phyloP scores from a whole-genome alignment of 176 grass and related monocot genomes.

The Elaeis guineensis region DNA sequence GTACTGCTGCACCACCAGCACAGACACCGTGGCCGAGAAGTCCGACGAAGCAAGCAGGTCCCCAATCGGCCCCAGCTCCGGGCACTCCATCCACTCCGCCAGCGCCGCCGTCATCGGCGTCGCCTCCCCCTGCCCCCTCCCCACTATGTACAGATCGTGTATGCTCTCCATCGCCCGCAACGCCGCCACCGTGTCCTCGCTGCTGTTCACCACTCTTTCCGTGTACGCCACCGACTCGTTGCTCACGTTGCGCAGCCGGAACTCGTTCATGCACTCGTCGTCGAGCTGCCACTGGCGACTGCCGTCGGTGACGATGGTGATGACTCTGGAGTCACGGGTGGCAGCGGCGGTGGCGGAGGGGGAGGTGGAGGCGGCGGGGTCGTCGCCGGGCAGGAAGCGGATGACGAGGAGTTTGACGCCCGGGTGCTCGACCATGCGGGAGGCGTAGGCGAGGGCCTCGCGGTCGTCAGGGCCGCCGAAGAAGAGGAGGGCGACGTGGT shows the following conservation, averaged over 20 bases:
- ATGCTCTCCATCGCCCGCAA: slow-evolving; percentile 34
- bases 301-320: no score
- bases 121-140: slow-evolving; percentile 35
- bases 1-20: slow-evolving; percentile 48
- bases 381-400: slow-evolving; percentile 26
- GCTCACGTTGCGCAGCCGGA: slow-evolving; percentile 13
- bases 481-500: slow-evolving; percentile 52
- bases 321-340: no score
- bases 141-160: slow-evolving; percentile 52
- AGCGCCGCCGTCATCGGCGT: slow-evolving; percentile 44
- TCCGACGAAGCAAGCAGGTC: slow-evolving; percentile 62
- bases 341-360: no score
- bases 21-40: slow-evolving; percentile 40
- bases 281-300: slow-evolving; percentile 17
- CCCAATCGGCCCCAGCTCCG: slow-evolving; percentile 66
- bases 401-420: slow-evolving; percentile 35
- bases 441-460: slow-evolving; percentile 44
- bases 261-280: slow-evolving; percentile 37
- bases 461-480: slow-evolving; percentile 69
- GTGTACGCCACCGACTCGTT: slow-evolving; percentile 31
- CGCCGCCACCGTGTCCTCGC: slow-evolving; percentile 45
- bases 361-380: no score
- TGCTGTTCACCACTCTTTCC: slow-evolving; percentile 41
- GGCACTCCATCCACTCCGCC: slow-evolving; percentile 73
- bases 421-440: slow-evolving; percentile 52